Evolutionary conservation across 192 early-diverging fungal species (phyloP), one percentile per base, ranked within the genome.

Genomic region (Linnemannia elongata): DNA sequence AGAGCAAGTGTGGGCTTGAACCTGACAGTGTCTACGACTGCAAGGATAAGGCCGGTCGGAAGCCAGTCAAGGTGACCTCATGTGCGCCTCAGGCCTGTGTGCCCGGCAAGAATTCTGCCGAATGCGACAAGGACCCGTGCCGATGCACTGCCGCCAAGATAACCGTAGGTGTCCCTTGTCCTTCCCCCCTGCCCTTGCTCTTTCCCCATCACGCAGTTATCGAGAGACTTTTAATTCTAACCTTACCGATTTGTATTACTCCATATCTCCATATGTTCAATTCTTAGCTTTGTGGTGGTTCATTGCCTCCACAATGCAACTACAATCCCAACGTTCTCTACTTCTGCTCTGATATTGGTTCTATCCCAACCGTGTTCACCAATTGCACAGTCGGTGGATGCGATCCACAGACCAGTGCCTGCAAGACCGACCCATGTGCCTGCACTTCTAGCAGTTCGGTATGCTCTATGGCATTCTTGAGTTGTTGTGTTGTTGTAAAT

Each of bases 391-490:
- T 42, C 42, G 18, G 42, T 7, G 44, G 41, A 39, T 74, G 72
- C 27, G 47, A 74, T 49, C 13, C 72, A 12, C 15, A 12, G 42
- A 15, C 42, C 9, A 74, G 54, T 6, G 38, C 75, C 22, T 77
- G 75, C 27, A 42, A 44, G 13, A 36, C 60, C 27, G 60, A 77
- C 22, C 75, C 75, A 66, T 77, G 75, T 41, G 13, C 49, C 13
- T 77, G 75, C 39, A 41, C 57, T 1, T 5, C 33, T 13, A 68
- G 18, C 18, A 10, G 20, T 5, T 17, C 27, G 27, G 73, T 54
- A 42, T 22, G 69, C 17, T 18, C 52, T 1, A 54, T 24, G 4
- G 52, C 18, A 54, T 4, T 24, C 22, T 22, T 24, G 13, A 17
- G 22, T 15, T 54, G 17, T 54, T 49, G 52, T 54, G 22, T 15